Evolutionary conservation across 345 rosid genomes (phyloP).

Genomic region (Boechera divaricarpa): DNA sequence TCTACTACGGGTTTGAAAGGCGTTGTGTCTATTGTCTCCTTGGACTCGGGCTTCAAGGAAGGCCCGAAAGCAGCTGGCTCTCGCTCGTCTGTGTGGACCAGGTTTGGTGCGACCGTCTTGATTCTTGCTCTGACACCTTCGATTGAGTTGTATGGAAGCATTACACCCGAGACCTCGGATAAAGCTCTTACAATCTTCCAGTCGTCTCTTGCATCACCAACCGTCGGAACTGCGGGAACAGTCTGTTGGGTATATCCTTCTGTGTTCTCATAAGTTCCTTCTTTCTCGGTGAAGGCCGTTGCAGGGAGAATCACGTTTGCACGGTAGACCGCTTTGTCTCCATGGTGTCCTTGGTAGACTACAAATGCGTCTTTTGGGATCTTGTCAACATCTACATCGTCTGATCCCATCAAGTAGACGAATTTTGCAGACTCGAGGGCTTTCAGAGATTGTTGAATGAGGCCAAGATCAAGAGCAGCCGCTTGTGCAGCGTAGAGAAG

Average conservation of each 20-base stretch:
- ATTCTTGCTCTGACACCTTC: constrained; percentile 71
- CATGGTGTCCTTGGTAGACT: constrained; percentile 95
- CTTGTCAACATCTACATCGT: constrained; percentile 77
- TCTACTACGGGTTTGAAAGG: constrained; percentile 66
- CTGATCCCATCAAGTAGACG: constrained; percentile 94
- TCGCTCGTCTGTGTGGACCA: constrained; percentile 71
- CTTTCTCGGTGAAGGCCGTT: constrained; percentile 88
- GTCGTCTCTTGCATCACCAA: constrained; percentile 94
- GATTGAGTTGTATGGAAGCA: constrained; percentile 71
- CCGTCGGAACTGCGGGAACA: constrained; percentile 90
- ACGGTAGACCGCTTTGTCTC: constrained; percentile 81
- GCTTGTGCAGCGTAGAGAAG: constrained; percentile 95
- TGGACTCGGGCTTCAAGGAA: constrained; percentile 59
- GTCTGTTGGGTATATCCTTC: constrained; percentile 89
- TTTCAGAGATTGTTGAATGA: constrained; percentile 68
- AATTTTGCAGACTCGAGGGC: constrained; percentile 81
- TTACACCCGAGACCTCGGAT: constrained; percentile 80
- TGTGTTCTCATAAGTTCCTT: constrained; percentile 89
- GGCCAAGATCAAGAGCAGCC: constrained; percentile 96
- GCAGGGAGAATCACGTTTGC: constrained; percentile 93
- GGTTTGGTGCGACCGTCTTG: constrained; percentile 83
- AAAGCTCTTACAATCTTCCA: constrained; percentile 94
- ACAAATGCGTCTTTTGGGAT: constrained; percentile 86
- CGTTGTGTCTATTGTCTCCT: constrained; percentile 48
- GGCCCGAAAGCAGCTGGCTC: constrained; percentile 74